Evolutionary conservation across 352 stramenopile genomes (phyloP).

Genomic region (Phytophthora constricta): DNA sequence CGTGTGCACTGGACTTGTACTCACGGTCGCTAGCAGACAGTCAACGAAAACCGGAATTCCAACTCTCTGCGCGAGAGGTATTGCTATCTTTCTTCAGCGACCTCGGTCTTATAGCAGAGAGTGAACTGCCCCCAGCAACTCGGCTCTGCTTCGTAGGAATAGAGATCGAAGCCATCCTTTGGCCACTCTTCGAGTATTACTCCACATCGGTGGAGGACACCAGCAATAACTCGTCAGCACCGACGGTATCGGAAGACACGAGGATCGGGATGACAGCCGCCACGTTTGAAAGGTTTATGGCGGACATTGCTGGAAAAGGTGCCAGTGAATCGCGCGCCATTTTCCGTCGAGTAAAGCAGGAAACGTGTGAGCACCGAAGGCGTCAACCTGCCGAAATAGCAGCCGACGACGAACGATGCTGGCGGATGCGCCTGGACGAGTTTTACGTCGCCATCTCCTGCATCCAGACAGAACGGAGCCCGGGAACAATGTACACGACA

Average conservation of each 20-base stretch:
- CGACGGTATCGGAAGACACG: conserved; percentile 26
- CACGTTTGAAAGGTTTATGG: conserved; percentile 70
- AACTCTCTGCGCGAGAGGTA: conserved; percentile 69
- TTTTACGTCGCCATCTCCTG: conserved; percentile 78
- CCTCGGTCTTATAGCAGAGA: conserved; percentile 56
- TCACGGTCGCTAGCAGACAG: conserved; percentile 27
- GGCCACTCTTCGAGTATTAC: conserved; percentile 87
- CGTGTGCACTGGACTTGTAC: conserved; percentile 69
- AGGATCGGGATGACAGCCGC: conserved; percentile 55
- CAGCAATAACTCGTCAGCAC: neutral
- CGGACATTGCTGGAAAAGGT: conserved; percentile 59
- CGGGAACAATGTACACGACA: conserved; percentile 38
- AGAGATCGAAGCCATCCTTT: conserved; percentile 75
- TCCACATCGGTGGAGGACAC: conserved; percentile 30
- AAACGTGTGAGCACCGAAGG: conserved; percentile 20
- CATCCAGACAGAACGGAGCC: conserved; percentile 54
- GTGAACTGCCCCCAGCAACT: conserved; percentile 39
- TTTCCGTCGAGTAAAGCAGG: conserved; percentile 53
- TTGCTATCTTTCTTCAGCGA: conserved; percentile 76
- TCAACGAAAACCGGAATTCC: conserved; percentile 27
- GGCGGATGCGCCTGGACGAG: conserved; percentile 64
- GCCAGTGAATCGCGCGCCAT: conserved; percentile 39
- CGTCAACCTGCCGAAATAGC: neutral
- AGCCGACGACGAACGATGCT: conserved; percentile 10
- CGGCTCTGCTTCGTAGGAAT: conserved; percentile 70